A percentile compares a stretch with the other conserved stretches of the same genome.
These are phyloP conservation scores for Aspergillus calidoustus DNA, from an alignment of 2,329 filamentous ascomycete genomes.

Conservation along the genomic window DNA sequence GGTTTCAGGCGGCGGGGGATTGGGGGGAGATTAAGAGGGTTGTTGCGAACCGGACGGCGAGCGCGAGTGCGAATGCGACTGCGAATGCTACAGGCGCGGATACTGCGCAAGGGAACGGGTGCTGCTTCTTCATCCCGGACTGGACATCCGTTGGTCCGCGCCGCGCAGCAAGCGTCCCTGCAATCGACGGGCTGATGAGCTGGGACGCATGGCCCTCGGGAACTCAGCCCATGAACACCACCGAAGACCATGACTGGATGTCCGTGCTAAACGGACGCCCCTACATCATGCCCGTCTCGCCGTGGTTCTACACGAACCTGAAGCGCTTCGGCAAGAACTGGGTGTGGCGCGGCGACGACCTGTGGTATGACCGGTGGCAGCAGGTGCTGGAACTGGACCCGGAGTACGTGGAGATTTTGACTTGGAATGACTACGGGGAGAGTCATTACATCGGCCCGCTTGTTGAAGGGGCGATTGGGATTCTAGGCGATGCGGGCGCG, in stretches of 20 bases:
- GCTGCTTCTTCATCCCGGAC: constrained; percentile 53
- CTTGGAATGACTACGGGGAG: constrained; percentile 67
- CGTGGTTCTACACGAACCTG: constrained; percentile 64
- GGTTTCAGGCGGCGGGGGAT: constrained; percentile 45
- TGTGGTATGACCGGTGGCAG: constrained; percentile 66
- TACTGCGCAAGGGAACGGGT: neutral
- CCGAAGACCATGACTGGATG: constrained; percentile 48
- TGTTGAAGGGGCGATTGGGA: constrained; percentile 49
- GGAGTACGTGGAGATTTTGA: constrained; percentile 60
- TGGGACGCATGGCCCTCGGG: constrained; percentile 52
- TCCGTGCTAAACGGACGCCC: constrained; percentile 39
- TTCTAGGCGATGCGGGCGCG: constrained; percentile 35
- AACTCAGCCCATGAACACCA: constrained; percentile 41
- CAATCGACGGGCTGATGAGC: constrained; percentile 45
- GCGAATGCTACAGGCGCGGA: neutral
- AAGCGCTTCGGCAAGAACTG: constrained; percentile 64
- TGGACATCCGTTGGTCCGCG: constrained; percentile 42
- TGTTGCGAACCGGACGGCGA: constrained; percentile 21
- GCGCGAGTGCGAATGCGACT: too few species aligned
- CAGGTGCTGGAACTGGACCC: constrained; percentile 57
- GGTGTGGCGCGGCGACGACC: constrained; percentile 63
- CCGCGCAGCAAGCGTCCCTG: constrained; percentile 24
- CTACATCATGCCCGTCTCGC: constrained; percentile 60
- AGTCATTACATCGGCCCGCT: constrained; percentile 63
- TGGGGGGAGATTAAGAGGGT: constrained; percentile 51